These are phyloP conservation scores for Biscutella auriculata DNA, from an alignment of 441 rosid genomes.

Conservation along the genomic window DNA sequence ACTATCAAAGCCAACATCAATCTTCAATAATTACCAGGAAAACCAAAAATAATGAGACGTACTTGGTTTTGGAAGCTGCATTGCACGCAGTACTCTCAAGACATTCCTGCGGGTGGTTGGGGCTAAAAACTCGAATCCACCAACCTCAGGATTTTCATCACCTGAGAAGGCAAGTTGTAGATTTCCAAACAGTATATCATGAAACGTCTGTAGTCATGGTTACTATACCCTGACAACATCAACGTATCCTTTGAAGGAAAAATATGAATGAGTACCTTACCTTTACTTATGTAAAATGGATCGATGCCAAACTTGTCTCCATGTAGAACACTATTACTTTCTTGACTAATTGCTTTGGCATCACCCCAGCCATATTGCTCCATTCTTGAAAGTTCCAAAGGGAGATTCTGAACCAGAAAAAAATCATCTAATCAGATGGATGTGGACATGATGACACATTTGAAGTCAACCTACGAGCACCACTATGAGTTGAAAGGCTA, in stretches of 20 bases:
- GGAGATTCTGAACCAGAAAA: slow-evolving; percentile 32
- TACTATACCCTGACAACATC: neutral
- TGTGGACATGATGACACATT: neutral
- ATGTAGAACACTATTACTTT: slow-evolving; percentile 35
- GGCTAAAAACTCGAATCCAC: slow-evolving; percentile 78
- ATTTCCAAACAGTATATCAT: neutral
- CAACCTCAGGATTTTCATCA: slow-evolving; percentile 32
- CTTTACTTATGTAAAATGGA: slow-evolving; percentile 80
- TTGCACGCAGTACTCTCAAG: slow-evolving; percentile 80
- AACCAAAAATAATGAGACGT: slow-evolving; percentile 11
- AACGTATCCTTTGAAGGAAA: neutral
- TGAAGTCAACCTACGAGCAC: neutral
- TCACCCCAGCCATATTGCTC: slow-evolving; percentile 84
- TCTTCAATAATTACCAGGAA: slow-evolving; percentile 3
- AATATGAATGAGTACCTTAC: slow-evolving; percentile 22
- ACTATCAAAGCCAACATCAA: slow-evolving; percentile 1
- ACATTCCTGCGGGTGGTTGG: slow-evolving; percentile 89
- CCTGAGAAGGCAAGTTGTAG: slow-evolving; percentile 29
- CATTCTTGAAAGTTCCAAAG: slow-evolving; percentile 35
- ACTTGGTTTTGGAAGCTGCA: slow-evolving; percentile 97
- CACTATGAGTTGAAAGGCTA: neutral
- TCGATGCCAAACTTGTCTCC: slow-evolving; percentile 55
- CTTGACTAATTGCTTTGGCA: slow-evolving; percentile 26
- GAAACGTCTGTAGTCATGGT: neutral
- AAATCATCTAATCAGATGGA: neutral